phyloP scores from a whole-genome alignment of 208 protist genomes.

The Crithidia brevicula region DNA sequence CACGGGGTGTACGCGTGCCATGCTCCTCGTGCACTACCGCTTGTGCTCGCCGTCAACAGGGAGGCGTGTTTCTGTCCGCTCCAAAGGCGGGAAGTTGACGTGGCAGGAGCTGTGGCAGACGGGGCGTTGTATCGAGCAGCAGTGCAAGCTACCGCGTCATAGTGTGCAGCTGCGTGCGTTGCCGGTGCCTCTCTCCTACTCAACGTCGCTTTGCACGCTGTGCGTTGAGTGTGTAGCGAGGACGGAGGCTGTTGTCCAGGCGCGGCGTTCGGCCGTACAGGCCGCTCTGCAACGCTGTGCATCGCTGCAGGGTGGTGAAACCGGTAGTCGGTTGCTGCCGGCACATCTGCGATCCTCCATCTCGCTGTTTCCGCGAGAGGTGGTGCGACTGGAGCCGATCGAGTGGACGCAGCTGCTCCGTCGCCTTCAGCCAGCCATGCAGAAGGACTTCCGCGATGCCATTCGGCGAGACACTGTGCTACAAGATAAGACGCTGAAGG shows the following conservation, averaged over 20 bases:
- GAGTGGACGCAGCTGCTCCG: constrained; percentile 26
- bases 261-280: background rate
- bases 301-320: background rate
- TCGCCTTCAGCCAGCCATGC: constrained; percentile 31
- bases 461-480: constrained; percentile 59
- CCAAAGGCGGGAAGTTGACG: background rate
- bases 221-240: constrained; percentile 17
- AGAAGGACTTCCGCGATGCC: constrained; percentile 36
- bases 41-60: background rate
- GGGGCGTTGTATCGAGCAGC: constrained; percentile 4
- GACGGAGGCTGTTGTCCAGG: background rate
- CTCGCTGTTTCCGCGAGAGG: constrained; percentile 15
- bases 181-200: constrained; percentile 30
- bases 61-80: background rate
- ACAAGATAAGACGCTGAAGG: constrained; percentile 75
- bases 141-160: constrained; percentile 12
- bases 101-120: constrained; percentile 1
- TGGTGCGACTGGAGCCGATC: constrained; percentile 24
- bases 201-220: constrained; percentile 7
- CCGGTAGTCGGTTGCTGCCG: background rate
- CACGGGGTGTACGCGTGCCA: background rate
- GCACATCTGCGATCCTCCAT: background rate
- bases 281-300: background rate
- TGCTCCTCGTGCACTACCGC: constrained; percentile 26
- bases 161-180: constrained; percentile 12